Conservation (phyloP, 192 early-diverging fungal genomes). For the Globomyces pollinis-pini region DNA sequence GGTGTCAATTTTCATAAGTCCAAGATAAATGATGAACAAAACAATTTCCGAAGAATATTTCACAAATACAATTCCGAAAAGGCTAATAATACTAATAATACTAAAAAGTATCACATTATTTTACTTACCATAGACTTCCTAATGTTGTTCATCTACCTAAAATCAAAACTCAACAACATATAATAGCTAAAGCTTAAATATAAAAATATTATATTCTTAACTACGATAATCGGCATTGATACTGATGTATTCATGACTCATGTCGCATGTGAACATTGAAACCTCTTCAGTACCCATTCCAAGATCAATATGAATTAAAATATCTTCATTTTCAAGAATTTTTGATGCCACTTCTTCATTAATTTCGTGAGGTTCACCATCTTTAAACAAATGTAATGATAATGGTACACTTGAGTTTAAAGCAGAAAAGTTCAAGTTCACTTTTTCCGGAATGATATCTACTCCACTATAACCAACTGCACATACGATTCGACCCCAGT, state of each 20-base stretch:
- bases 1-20: neutral
- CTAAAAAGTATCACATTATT: neutral
- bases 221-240: conserved; percentile 91
- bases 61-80: too few species aligned
- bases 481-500: conserved; percentile 94
- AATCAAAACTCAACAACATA: too few species aligned
- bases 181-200: too few species aligned
- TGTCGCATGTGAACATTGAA: conserved; percentile 91
- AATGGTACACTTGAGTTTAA: conserved; percentile 37
- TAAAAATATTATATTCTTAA: conserved; percentile 18
- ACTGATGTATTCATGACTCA: conserved; percentile 85
- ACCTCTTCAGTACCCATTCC: conserved; percentile 66
- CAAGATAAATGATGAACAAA: neutral
- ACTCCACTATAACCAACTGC: conserved; percentile 82
- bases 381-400: conserved; percentile 61
- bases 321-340: conserved; percentile 81
- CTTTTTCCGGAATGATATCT: conserved; percentile 62
- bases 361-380: conserved; percentile 73
- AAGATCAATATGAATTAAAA: conserved; percentile 71
- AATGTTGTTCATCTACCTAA: neutral
- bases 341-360: conserved; percentile 74
- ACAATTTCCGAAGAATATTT: neutral
- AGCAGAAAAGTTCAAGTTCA: conserved; percentile 68
- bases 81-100: too few species aligned
- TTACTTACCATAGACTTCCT: neutral